These are phyloP conservation scores for Melastoma candidum DNA, from an alignment of 441 rosid genomes.

Conservation along the genomic window DNA sequence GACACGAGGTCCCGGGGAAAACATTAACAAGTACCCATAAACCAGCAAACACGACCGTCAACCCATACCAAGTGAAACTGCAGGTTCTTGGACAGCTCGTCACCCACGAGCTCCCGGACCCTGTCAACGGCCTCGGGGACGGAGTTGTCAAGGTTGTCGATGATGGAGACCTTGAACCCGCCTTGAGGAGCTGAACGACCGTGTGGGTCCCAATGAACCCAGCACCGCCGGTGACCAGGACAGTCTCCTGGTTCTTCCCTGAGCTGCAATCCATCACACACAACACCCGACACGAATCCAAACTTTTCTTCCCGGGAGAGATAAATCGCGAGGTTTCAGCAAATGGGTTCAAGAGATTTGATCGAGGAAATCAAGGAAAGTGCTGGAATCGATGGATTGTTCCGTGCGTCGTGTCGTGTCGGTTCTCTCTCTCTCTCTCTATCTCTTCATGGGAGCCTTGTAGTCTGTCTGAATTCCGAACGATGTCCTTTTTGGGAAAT, in stretches of 20 bases:
- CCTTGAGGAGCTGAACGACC: constrained; percentile 47
- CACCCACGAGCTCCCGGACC: constrained; percentile 49
- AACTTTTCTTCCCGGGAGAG: too few relatives aligned
- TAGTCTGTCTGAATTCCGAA: too few relatives aligned
- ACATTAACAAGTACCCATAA: background rate
- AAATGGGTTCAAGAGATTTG: too few relatives aligned
- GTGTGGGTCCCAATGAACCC: constrained; percentile 72
- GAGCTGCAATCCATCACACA: background rate
- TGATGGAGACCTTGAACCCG: constrained; percentile 49
- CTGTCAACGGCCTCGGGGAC: constrained; percentile 46
- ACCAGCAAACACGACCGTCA: background rate
- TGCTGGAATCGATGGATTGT: too few relatives aligned
- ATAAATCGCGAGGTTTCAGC: too few relatives aligned
- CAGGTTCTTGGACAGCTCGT: constrained; percentile 51
- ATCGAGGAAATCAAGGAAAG: too few relatives aligned
- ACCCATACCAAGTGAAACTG: constrained; percentile 35
- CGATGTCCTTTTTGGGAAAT: too few relatives aligned
- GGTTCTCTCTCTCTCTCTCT: too few relatives aligned
- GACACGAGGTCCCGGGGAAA: background rate
- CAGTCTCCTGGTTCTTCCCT: constrained; percentile 22
- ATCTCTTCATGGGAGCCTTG: too few relatives aligned
- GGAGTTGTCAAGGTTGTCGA: constrained; percentile 61
- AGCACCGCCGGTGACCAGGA: constrained; percentile 72
- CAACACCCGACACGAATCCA: too few relatives aligned
- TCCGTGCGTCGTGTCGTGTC: too few relatives aligned